A percentile compares a stretch with the other conserved stretches of the same genome.
Conservation (phyloP, 495 filamentous ascomycete species). For the Talaromyces adpressus region DNA sequence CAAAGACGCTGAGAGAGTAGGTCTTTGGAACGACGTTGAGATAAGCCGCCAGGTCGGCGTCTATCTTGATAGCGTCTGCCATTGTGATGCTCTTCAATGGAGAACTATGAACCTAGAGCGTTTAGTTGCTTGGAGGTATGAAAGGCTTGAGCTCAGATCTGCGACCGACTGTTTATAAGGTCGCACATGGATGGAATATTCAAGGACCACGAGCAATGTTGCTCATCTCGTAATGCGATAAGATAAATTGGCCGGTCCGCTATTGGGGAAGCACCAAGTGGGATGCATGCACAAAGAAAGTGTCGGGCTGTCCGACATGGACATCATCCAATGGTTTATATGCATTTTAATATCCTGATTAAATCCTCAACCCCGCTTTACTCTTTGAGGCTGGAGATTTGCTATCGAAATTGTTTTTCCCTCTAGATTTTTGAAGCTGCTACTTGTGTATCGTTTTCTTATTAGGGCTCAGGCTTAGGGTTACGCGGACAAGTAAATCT, state of each 20-base stretch:
- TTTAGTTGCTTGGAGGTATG: background rate
- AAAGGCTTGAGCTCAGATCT: background rate
- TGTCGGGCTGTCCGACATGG: background rate
- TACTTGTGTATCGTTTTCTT: background rate
- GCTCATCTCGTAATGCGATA: background rate
- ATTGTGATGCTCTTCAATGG: background rate
- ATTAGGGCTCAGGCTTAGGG: background rate
- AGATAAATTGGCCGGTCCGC: background rate
- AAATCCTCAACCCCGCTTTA: background rate
- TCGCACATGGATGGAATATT: background rate
- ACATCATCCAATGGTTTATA: background rate
- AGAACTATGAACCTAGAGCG: background rate
- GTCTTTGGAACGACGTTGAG: background rate
- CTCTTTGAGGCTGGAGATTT: background rate
- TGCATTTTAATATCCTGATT: background rate
- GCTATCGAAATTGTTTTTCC: background rate
- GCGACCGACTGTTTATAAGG: background rate
- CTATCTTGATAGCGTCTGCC: background rate
- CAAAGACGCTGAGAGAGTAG: background rate
- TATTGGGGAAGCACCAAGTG: background rate
- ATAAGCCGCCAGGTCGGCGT: background rate
- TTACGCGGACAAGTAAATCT: background rate
- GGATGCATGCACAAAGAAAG: background rate
- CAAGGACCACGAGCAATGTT: background rate
- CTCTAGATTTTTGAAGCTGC: too few relatives aligned